Evolutionary conservation across 768 basidiomycete species (phyloP), one percentile per base, ranked within the genome.

Genomic region (Pleurotus djamor): DNA sequence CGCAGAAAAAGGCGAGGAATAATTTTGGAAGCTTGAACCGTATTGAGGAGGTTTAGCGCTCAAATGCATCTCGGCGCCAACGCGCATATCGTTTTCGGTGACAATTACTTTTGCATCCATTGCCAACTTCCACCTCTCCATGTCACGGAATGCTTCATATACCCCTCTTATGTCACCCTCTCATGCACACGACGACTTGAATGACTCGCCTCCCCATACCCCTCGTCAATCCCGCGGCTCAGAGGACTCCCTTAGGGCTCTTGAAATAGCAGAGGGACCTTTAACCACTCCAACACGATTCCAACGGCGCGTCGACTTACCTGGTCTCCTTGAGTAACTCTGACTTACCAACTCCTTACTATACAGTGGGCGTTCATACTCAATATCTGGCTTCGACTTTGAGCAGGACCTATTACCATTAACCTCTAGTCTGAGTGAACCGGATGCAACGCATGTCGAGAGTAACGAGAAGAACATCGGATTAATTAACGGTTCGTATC

Each of bases 371-470:
- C 80, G 89, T 17, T 85, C 89, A 1, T 86, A 87, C 71, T 92
- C 91, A 51, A 72, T 87, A 49, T 79, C 86, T 5, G 87, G 88
- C 5, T 93, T 94, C 70, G 85, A 93, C 64, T 93, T 93, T 65
- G 84, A 90, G 68, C 79, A 80, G 48, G 87, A 91, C 63, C 74
- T 94, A 66, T 76, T 95, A 37, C 94, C 92, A 1, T 77, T 94
- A 49, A 90, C 83, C 60, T 78, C 85, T 8, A 94, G 90, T 68
- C 71, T 94, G 61, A 88, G 89, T 52, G 90, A 92, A 60, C 83
- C 85, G 9, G 86, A 86, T 17, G 71, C 75, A 45, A 68, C 78
- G 10, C 72, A 76, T 43, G 74, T 74, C 21, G 83, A 81, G 47
- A 70, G 63, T 35, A 73, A 78, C 32, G 91, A 92, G 67, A 94